A percentile compares a stretch with the other conserved stretches of the same genome.
These are phyloP conservation scores for Exophiala sp. DNA, from an alignment of 2,329 filamentous ascomycete genomes.

Conservation along the genomic window DNA sequence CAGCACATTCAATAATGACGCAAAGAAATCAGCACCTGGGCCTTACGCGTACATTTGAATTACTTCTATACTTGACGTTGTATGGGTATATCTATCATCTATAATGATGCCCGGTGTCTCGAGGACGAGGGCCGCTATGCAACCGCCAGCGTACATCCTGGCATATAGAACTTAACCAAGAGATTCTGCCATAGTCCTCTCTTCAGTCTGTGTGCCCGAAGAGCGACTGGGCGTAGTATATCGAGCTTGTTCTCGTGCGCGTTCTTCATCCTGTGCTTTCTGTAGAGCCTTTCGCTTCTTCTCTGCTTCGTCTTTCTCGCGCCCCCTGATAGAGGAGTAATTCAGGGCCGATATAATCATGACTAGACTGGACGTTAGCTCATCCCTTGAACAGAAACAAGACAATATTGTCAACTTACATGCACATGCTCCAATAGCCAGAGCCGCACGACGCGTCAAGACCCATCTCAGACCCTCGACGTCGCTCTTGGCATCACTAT, in stretches of 20 bases:
- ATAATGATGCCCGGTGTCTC: not conserved
- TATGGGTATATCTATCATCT: not conserved
- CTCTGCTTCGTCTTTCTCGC: conserved; percentile 35
- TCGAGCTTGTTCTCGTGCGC: conserved; percentile 13
- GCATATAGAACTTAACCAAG: conserved; percentile 4
- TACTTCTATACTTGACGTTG: no score
- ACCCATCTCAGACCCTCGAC: conserved; percentile 92
- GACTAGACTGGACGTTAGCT: conserved; percentile 30
- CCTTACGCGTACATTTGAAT: no score
- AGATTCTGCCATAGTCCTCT: conserved; percentile 11
- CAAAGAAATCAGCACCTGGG: no score
- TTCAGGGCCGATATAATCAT: conserved; percentile 49
- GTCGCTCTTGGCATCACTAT: conserved; percentile 85
- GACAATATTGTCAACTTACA: conserved; percentile 35
- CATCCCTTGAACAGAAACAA: not conserved
- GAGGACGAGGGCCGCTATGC: no score
- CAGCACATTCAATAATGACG: no score
- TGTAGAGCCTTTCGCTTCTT: conserved; percentile 35
- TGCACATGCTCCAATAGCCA: conserved; percentile 54
- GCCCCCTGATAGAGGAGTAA: conserved; percentile 39
- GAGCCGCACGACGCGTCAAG: conserved; percentile 61
- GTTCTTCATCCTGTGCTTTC: conserved; percentile 27
- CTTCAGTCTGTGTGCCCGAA: conserved; percentile 24
- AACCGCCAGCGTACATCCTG: no score
- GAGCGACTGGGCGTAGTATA: conserved; percentile 18